Conservation (phyloP, 1,284 basidiomycete genomes). For the Cryptococcus sp. region DNA sequence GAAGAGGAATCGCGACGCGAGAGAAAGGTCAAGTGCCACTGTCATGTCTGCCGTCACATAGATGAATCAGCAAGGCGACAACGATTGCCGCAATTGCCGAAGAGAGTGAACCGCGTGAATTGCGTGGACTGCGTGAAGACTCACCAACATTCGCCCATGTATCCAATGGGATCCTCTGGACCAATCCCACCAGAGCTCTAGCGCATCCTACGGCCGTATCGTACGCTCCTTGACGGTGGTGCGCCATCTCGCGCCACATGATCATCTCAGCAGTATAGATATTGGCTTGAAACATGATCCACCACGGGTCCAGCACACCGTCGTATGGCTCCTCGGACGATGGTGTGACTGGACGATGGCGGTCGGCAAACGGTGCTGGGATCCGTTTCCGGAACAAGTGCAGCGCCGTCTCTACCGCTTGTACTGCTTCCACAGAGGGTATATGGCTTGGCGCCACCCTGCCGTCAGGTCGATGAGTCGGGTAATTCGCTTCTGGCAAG, state of each 20-base stretch:
- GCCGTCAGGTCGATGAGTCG: slow-evolving; percentile 10
- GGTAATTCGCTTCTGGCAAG: slow-evolving; percentile 22
- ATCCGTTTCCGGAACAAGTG: slow-evolving; percentile 22
- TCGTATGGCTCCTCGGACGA: slow-evolving; percentile 14
- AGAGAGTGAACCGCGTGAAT: too few species aligned
- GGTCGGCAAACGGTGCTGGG: slow-evolving; percentile 16
- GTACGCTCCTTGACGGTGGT: slow-evolving; percentile 26
- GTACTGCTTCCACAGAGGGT: slow-evolving; percentile 17
- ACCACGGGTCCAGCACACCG: slow-evolving; percentile 38
- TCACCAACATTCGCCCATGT: slow-evolving; percentile 39
- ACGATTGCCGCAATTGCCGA: too few species aligned
- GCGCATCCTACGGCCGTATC: slow-evolving; percentile 35
- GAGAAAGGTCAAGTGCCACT: slow-evolving; percentile 31
- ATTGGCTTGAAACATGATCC: slow-evolving; percentile 37
- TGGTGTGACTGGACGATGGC: not conserved
- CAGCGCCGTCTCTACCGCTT: slow-evolving; percentile 23
- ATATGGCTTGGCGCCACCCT: slow-evolving; percentile 22
- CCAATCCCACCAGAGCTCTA: slow-evolving; percentile 31
- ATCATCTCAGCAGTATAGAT: slow-evolving; percentile 41
- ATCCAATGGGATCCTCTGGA: slow-evolving; percentile 22
- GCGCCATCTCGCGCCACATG: slow-evolving; percentile 37
- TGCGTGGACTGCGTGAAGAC: slow-evolving; percentile 3
- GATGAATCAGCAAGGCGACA: not conserved
- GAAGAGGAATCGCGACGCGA: slow-evolving; percentile 35
- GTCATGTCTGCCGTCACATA: slow-evolving; percentile 27